phyloP scores from a whole-genome alignment of 2,329 filamentous ascomycete species.

The Colletotrichum tofieldiae region DNA sequence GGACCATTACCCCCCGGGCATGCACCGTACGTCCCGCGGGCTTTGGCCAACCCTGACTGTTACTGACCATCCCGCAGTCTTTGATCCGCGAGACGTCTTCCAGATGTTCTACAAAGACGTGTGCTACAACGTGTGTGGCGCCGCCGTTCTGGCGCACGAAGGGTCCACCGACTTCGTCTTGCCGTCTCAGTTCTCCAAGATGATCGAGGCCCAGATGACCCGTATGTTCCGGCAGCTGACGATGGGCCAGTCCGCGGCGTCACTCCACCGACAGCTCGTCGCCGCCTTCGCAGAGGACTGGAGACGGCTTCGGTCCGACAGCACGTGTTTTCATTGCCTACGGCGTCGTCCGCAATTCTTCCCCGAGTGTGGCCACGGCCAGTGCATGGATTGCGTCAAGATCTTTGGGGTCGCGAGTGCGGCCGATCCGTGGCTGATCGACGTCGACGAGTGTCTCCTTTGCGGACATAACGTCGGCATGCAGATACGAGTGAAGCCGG shows the following conservation, averaged over 20 bases:
- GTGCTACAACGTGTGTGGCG: slow-evolving; percentile 3
- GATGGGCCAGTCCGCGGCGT: background rate
- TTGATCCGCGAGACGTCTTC: slow-evolving; percentile 24
- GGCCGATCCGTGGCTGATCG: slow-evolving; percentile 8
- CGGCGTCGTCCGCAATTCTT: background rate
- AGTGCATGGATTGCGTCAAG: slow-evolving; percentile 18
- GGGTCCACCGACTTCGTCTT: slow-evolving; percentile 8
- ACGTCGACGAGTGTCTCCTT: slow-evolving; percentile 7
- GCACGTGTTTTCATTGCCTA: background rate
- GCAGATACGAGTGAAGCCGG: slow-evolving; percentile 8
- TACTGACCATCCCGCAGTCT: slow-evolving; percentile 7
- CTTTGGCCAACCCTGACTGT: background rate
- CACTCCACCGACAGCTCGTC: slow-evolving; percentile 2
- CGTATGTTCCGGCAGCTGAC: slow-evolving; percentile 1
- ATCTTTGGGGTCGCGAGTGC: slow-evolving; percentile 3
- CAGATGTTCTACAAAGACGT: slow-evolving; percentile 21
- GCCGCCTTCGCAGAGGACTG: background rate
- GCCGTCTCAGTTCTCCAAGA: slow-evolving; percentile 12
- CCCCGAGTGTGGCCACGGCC: slow-evolving; percentile 5
- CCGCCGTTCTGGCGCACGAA: background rate
- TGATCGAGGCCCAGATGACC: slow-evolving; percentile 8
- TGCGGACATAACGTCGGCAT: background rate
- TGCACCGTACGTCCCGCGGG: slow-evolving; percentile 3
- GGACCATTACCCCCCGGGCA: slow-evolving; percentile 16
- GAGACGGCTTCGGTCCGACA: background rate